Base-by-base conservation (phyloP, 345 rosid species). In the Euclidium syriacum region DNA sequence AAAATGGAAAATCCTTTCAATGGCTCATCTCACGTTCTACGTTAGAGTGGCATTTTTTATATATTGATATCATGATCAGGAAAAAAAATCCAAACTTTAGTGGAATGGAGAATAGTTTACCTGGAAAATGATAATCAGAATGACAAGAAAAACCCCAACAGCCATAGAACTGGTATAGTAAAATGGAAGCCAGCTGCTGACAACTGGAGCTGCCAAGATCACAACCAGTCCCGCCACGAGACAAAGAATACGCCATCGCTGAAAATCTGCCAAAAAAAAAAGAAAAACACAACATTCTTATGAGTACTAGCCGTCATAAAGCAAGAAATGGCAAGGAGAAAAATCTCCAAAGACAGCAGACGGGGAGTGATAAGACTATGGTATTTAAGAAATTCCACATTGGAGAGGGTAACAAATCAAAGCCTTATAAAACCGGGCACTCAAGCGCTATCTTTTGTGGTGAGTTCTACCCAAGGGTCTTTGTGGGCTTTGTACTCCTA, bases 111-210 rank as follows among this genome's bases (percentile, higher is more conserved):
- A 17, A 23, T 35, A 49, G 59, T 16, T n/a, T 82, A 87, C 95
- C 95, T 94, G 96, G 65, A 85, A 94, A 44, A 90, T 85, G 58
- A 87, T 70, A 33, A 94, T 79, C 50, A 90, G 61, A 48, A 94
- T 51, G 62, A 90, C 87, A 35, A 94, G 97, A 65, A 94, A 77
- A 76, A 94, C 64, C 9, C 99, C 97, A 50, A 94, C 78, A 7
- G 86, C 95, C 96, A 94, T 94, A 29, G 90, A 94, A 59, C 88
- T 82, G 70, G 90, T 84, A 69, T 94, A 90, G 62, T 94, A 90
- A 67, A 94, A 94, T 3, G 96, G 97, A 78, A 85, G 88, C 99
- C 99, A 94, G 49, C 75, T 68, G 72, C 96, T 87, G 70, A 86
- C 85, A 55, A 86, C 50, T 14, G 99, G 92, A 19, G 96, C 95